Evolutionary conservation across 108 stramenopile species (phyloP), one percentile per base, ranked within the genome.

Genomic region (Nannochloropsis granulata): DNA sequence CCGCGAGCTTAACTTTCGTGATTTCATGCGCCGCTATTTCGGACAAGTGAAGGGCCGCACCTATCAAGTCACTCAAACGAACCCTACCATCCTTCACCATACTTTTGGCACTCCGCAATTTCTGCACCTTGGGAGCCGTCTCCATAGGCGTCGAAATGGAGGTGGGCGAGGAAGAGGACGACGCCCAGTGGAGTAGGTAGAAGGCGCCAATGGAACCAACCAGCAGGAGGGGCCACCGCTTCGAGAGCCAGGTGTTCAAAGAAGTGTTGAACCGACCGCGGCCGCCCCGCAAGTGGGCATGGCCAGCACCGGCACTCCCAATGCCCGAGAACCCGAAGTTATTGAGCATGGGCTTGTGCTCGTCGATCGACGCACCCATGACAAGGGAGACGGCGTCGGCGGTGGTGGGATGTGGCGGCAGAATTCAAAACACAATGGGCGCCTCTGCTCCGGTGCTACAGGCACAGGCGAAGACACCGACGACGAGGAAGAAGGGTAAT

Each of bases 1-100:
- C 43, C 14, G 5, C 44, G 23, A 25, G 24, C 81, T 88, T 88
- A 21, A 88, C 88, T 11, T 81, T 44, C n/a, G 44, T 83, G 78
- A 86, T 86, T 23, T 71, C 86, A 82, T 86, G 82, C 11, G 56
- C 56, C 56, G 56, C 56, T 71, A 71, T n/a, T n/a, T 71, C 56
- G 2, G 56, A 71, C 56, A 71, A n/a, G 8, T 71, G 56, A 71
- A 71, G 1, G n/a, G 21, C n/a, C 7, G 56, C 56, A n/a, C 56
- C 56, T 16, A 71, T 71, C 56, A 71, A n/a, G 56, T 71, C 56
- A 71, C 56, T 71, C 56, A 71, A n/a, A n/a, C 56, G 56, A 2
- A 71, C 56, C 56, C 7, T 71, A 0, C 56, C 56, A 71, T 71
- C n/a, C 56, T 71, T 16, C 56, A 71, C 56, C 16, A 16, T 16